Evolutionary conservation across 192 early-diverging fungal genomes (phyloP).

Genomic region (Neocallimastix lanati): DNA sequence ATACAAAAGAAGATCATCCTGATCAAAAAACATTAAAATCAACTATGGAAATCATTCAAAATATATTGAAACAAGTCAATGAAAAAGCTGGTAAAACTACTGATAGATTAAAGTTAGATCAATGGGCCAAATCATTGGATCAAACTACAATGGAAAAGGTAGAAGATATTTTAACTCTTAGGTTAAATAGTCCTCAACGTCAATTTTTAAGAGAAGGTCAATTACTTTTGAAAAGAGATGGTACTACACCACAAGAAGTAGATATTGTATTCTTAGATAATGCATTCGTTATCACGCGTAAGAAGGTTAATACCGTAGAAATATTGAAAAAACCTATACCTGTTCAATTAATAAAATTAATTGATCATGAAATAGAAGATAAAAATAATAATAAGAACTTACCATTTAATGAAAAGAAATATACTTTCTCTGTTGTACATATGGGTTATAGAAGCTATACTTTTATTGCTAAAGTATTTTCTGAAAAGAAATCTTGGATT

Average conservation of each 20-base stretch:
- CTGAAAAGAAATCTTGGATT: not conserved
- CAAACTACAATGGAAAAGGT: not conserved
- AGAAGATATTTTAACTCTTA: not conserved
- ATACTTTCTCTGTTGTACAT: not conserved
- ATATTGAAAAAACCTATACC: not conserved
- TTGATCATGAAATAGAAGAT: not conserved
- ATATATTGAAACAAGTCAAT: slow-evolving; percentile 64
- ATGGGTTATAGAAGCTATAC: not conserved
- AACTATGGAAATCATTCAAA: slow-evolving; percentile 49
- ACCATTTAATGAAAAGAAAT: not conserved
- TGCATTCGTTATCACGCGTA: not conserved
- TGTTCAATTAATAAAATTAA: not conserved
- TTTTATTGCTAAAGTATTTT: not conserved
- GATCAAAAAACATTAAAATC: slow-evolving; percentile 52
- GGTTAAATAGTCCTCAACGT: not conserved
- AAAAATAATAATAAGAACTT: not conserved
- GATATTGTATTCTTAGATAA: not conserved
- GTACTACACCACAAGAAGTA: not conserved
- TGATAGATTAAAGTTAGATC: slow-evolving; percentile 59
- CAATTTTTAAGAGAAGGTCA: not conserved
- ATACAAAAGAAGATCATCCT: slow-evolving; percentile 59
- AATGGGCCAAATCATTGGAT: not conserved
- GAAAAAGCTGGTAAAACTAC: slow-evolving; percentile 74
- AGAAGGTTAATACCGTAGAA: not conserved
- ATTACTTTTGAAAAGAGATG: not conserved